Evolutionary conservation across 1,284 basidiomycete genomes (phyloP), one percentile per base, ranked within the genome.

Genomic region (Microbotryum scabiosae): DNA sequence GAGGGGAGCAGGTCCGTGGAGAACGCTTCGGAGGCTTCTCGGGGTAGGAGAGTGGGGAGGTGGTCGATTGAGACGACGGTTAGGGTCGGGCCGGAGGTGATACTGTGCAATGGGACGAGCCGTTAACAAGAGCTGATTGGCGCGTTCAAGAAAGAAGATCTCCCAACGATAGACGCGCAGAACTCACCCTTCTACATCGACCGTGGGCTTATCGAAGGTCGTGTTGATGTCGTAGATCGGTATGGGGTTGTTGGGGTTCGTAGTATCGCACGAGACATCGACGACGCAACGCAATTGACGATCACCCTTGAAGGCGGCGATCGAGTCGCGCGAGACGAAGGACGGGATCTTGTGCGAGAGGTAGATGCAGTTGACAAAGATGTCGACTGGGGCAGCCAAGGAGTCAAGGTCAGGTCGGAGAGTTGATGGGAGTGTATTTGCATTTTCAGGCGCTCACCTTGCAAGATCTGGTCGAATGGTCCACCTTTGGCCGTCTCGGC

Each of bases 341-440:
- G 87, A 82, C 18, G 93, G 91, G 70, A 98, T 98, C 67, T 83
- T 80, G 56, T 86, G 83, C 56, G 84, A 86, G 63, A 99, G 86
- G 78, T 99, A 98, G 77, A 99, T 99, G 83, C 96, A 98, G 81
- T 99, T 99, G 81, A 99, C 85, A 73, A 99, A 97, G 73, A 99
- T 85, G 78, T 99, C 96, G 66, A 92, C 94, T 79, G 61, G 14
- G 21, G 51, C 7, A 54, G 50, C 36, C 59, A 58, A 43, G 26
- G 18, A 45, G 26, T 5, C 8, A 28, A 28, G 20, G 44, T 56
- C 25, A 64, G 51, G 18, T 23, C 32, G 46, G 52, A 51, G 28
- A 32, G 55, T 36, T 21, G 36, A 48, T 26, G 18, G 18, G 23
- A 21, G 10, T 68, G 30, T 30, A 30, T 30, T 30, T 30, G 30